A percentile compares a stretch with the other conserved stretches of the same genome.
Evolutionary conservation across 1,284 basidiomycete genomes (phyloP).

Genomic region (Apiotrichum akiyoshidainum): DNA sequence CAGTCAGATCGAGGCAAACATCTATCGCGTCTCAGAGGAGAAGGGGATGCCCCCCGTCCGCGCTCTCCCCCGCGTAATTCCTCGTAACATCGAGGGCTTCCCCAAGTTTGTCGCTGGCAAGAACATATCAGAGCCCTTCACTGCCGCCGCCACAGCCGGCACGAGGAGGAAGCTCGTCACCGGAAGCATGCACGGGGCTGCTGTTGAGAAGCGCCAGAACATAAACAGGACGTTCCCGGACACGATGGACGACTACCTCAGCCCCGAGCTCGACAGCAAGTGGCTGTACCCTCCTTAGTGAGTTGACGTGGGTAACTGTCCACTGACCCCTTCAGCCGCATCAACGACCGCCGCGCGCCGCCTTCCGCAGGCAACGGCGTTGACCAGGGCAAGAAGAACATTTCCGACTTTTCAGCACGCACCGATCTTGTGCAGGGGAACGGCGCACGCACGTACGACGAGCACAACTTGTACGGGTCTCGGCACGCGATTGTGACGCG

Average conservation of each 20-base stretch:
- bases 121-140: constrained; percentile 23
- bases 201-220: neutral
- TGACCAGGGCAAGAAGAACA: constrained; percentile 22
- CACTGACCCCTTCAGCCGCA: constrained; percentile 9
- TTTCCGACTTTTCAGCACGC: constrained; percentile 36
- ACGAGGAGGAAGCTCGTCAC: neutral
- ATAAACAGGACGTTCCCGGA: neutral
- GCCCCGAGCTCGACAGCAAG: constrained; percentile 22
- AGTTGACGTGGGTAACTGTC: constrained; percentile 1
- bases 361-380: constrained; percentile 19
- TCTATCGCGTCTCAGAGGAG: constrained; percentile 24
- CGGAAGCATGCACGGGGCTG: neutral
- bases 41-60: constrained; percentile 20
- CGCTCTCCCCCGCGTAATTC: constrained; percentile 18
- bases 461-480: constrained; percentile 65
- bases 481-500: constrained; percentile 67
- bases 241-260: constrained; percentile 22
- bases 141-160: neutral
- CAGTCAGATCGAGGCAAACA: constrained; percentile 26
- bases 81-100: constrained; percentile 17
- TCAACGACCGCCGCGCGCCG: constrained; percentile 25
- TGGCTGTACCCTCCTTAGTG: constrained; percentile 34
- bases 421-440: constrained; percentile 61
- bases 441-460: constrained; percentile 62
- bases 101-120: constrained; percentile 15